Percentiles rank a stretch among this genome's conserved stretches.
phyloP scores from a whole-genome alignment of 2,329 filamentous ascomycete species.

The Exophiala lecanii-corni region DNA sequence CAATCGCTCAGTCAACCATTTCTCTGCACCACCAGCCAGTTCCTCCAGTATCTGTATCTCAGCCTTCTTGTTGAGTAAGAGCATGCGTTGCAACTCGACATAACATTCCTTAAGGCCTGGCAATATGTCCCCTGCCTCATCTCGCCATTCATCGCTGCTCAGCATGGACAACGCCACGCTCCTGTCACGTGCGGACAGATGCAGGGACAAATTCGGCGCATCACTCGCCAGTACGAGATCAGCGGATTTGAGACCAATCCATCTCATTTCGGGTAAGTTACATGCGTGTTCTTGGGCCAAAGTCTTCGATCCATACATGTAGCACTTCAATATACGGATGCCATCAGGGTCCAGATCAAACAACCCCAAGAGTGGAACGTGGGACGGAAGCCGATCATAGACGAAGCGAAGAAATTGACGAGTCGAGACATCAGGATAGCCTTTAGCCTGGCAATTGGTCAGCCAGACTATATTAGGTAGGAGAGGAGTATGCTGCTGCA shows the following conservation, averaged over 20 bases:
- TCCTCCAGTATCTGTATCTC: constrained; percentile 56
- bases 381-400: constrained; percentile 23
- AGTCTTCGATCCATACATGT: constrained; percentile 56
- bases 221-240: constrained; percentile 32
- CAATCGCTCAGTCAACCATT: constrained; percentile 35
- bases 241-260: constrained; percentile 53
- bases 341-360: constrained; percentile 61
- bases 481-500: no score
- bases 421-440: constrained; percentile 59
- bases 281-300: constrained; percentile 51
- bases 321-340: constrained; percentile 58
- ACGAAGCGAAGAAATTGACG: constrained; percentile 50
- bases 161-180: constrained; percentile 41
- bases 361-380: constrained; percentile 47
- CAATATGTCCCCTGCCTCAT: constrained; percentile 42
- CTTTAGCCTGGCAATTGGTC: constrained; percentile 61
- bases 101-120: constrained; percentile 35
- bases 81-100: constrained; percentile 55
- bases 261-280: constrained; percentile 46
- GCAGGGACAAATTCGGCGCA: constrained; percentile 18
- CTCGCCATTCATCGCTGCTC: constrained; percentile 49
- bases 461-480: no score
- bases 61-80: constrained; percentile 58
- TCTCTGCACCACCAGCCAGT: constrained; percentile 36
- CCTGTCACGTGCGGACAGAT: constrained; percentile 13